phyloP scores from a whole-genome alignment of 2,329 filamentous ascomycete species.

The Alternaria alternata region DNA sequence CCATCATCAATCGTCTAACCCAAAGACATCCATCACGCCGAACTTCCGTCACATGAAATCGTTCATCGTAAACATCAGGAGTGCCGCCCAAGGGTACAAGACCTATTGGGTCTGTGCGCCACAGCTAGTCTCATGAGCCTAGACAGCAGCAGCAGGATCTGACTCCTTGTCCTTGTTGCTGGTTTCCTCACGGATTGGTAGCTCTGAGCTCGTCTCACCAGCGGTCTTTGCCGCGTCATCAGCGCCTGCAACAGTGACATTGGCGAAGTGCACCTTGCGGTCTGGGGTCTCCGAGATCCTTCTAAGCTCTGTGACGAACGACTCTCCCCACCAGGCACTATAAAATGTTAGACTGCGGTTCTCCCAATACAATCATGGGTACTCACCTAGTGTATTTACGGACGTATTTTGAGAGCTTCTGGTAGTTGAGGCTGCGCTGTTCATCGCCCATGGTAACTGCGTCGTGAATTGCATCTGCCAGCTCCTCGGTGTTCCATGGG shows the following conservation, averaged over 20 bases:
- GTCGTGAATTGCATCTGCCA: constrained; percentile 91
- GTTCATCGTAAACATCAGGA: constrained; percentile 8
- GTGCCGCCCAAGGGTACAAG: neutral
- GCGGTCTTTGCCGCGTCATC: constrained; percentile 8
- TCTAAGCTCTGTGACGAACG: constrained; percentile 84
- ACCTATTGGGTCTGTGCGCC: constrained; percentile 11
- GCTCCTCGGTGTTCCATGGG: constrained; percentile 97
- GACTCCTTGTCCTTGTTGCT: constrained; percentile 26
- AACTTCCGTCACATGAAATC: constrained; percentile 24
- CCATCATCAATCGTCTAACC: constrained; percentile 10
- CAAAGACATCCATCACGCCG: constrained; percentile 23
- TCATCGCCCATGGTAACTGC: constrained; percentile 96
- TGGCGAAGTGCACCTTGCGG: constrained; percentile 53
- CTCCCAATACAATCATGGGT: neutral
- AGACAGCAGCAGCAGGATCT: constrained; percentile 18
- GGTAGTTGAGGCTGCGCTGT: constrained; percentile 84
- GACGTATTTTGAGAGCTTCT: constrained; percentile 92
- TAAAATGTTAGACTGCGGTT: constrained; percentile 27
- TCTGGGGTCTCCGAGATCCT: constrained; percentile 64
- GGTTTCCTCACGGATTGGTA: neutral
- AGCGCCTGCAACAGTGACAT: constrained; percentile 15
- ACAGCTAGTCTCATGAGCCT: constrained; percentile 5
- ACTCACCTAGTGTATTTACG: constrained; percentile 88
- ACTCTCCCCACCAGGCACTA: constrained; percentile 93
- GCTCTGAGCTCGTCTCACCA: constrained; percentile 6